These are phyloP conservation scores for Anacardium occidentale DNA, from an alignment of 345 rosid genomes.

Conservation along the genomic window DNA sequence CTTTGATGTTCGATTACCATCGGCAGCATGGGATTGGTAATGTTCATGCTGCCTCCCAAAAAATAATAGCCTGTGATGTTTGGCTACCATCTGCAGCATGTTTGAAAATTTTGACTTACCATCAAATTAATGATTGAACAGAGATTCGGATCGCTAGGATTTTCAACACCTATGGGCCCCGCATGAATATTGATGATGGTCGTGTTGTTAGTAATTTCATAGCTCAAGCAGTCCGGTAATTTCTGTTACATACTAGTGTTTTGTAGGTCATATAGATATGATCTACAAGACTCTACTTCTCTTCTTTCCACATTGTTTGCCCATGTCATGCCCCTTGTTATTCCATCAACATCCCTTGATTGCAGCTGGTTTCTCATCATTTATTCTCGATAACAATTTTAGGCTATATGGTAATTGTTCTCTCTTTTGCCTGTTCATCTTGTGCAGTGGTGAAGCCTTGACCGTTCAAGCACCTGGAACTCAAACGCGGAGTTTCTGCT, in stretches of 20 bases:
- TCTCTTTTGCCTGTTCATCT: conserved; percentile 7
- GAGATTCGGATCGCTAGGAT: conserved; percentile 88
- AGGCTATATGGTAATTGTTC: neutral
- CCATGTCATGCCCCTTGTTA: neutral
- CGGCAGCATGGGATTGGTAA: conserved; percentile 93
- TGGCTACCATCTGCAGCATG: too few species aligned
- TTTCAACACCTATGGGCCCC: conserved; percentile 97
- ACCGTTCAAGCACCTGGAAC: conserved; percentile 96
- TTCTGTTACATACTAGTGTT: neutral
- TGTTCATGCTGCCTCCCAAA: neutral
- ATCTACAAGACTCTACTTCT: neutral
- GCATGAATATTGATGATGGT: conserved; percentile 95
- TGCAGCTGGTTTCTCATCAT: neutral
- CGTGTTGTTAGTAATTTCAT: conserved; percentile 98
- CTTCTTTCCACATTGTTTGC: neutral
- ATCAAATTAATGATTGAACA: conserved; percentile 17
- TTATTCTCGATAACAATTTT: neutral
- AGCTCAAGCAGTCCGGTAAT: conserved; percentile 93
- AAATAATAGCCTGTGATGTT: neutral
- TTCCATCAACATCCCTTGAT: neutral
- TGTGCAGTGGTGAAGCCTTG: conserved; percentile 68
- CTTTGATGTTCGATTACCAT: conserved; percentile 93
- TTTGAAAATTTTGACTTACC: neutral
- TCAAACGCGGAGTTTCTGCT: conserved; percentile 96
- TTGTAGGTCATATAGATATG: neutral